Base-by-base conservation (phyloP, 352 stramenopile species). In the Pythium guiyangense region DNA sequence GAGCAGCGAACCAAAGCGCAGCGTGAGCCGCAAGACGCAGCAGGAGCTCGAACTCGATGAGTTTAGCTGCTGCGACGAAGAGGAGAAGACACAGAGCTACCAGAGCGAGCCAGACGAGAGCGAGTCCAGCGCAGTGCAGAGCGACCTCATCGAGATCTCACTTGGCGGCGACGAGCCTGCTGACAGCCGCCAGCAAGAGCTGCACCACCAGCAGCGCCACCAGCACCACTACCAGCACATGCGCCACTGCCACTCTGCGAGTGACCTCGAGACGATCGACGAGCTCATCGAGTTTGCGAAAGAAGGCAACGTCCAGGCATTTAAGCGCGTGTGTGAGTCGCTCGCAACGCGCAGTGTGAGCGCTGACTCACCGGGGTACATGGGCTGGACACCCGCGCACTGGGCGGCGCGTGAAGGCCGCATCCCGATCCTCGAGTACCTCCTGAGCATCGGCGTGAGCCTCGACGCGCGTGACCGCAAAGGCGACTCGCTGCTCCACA, bases 361-460 rank as follows among this genome's bases (percentile, higher is more conserved):
- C 5, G 62, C 82, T 0, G 77, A 90, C 57, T 63, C 65, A 11
- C 70, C 71, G 0, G 79, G 82, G 5, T 86, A 85, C 37, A 80
- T 92, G 72, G 79, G 79, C 34, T 92, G 82, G 79, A 90, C 78
- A 17, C 70, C 82, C 2, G 82, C 79, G 4, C 82, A 92, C 49
- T 92, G 82, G 82, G 79, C 82, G 15, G 79, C 79, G 8, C 74
- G 78, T 15, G 67, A 88, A 14, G 82, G 82, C 6, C 79, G 90
- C 49, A 49, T 88, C 4, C 61, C 80, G 35, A 65, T 90, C 22
- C 69, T 92, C 11, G 76, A 88, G 57, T 82, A 86, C 52, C 55
- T 92, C 4, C 62, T 62, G 5, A 56, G 63, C 9, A 34, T 46
- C 10, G 49, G 77, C 43, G 74, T 79, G 46, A 88, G 88, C 45